These are phyloP conservation scores for Cylindrotheca fusiformis DNA, from an alignment of 108 stramenopile species.

Conservation along the genomic window DNA sequence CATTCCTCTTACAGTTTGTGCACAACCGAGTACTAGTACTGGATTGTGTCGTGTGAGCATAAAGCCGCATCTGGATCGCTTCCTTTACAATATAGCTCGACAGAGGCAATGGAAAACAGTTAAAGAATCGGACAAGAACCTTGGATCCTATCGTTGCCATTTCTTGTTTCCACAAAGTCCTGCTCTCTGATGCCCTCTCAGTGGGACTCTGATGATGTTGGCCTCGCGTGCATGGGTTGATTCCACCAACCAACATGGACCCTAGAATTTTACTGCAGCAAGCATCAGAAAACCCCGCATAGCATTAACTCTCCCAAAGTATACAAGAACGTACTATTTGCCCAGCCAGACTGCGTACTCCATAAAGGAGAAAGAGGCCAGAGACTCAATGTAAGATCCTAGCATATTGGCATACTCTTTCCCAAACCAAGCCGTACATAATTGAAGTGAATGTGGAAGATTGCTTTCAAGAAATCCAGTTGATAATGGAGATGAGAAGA, in stretches of 20 bases:
- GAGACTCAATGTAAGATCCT: conserved; percentile 16
- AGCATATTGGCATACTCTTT: conserved; percentile 20
- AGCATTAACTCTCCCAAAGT: neutral
- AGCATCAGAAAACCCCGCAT: neutral
- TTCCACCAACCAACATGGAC: conserved; percentile 52
- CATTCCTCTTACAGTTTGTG: neutral
- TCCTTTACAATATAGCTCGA: conserved; percentile 59
- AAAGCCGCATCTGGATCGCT: conserved; percentile 61
- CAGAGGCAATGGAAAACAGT: conserved; percentile 54
- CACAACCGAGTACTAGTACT: neutral
- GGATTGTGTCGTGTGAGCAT: conserved; percentile 14
- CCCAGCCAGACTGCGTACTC: conserved; percentile 73
- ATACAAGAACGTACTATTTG: conserved; percentile 35
- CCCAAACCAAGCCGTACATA: conserved; percentile 50
- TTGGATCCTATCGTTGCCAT: conserved; percentile 25
- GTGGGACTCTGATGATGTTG: neutral
- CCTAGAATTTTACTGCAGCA: conserved; percentile 40
- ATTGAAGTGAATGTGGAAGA: conserved; percentile 6
- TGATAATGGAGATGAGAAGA: conserved; percentile 19
- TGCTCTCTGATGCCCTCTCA: neutral
- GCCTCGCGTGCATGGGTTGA: conserved; percentile 58
- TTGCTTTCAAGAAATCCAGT: neutral
- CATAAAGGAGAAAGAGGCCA: conserved; percentile 48
- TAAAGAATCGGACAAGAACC: conserved; percentile 48
- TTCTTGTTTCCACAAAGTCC: neutral